Base-by-base conservation (phyloP, 2,329 filamentous ascomycete genomes). In the Fusarium sp. region DNA sequence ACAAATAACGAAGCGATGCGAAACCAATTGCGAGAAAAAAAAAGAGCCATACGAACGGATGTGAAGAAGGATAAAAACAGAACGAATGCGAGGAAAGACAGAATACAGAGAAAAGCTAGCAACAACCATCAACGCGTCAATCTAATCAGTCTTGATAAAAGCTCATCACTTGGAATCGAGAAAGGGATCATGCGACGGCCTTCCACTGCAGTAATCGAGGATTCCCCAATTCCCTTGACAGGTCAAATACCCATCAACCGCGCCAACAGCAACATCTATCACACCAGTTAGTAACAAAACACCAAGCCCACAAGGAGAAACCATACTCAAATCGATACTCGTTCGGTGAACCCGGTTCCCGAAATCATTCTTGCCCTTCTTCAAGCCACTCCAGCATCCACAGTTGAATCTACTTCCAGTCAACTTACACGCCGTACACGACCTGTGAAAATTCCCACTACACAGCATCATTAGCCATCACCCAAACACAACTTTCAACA, bases 381-480 rank as follows among this genome's bases (percentile, higher is more conserved):
- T 58, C 9, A 49, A 18, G 5, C 64, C 32, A 12, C 6, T 60
- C 50, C 59, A 75, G n/a, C 73, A 75, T 2, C 58, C 60, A 9
- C 73, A 74, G 37, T 57, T 56, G 5, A 75, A 56, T 13, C 16
- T 28, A 16, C 43, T 58, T 0, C 63, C 58, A 0, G 28, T 58
- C 25, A 74, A n/a, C 18, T 58, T 43, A 15, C 73, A 75, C 23
- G 68, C 57, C 5, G 67, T 74, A 23, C 73, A 75, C 33, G 62
- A 71, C 5, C 52, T 9, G 28, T 69, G 58, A 35, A 69, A 75
- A 9, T 60, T 33, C 1, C 73, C 73, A 53, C 73, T 74, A 30
- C 18, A 11, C 28, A 11, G 1, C 4, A 38, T 75, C 30, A 71
- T 59, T n/a, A 40, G 21, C 28, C 2, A 4, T 9, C 16, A 32